These are phyloP conservation scores for Curvularia sp. DNA, from an alignment of 2,329 filamentous ascomycete species.

Conservation along the genomic window DNA sequence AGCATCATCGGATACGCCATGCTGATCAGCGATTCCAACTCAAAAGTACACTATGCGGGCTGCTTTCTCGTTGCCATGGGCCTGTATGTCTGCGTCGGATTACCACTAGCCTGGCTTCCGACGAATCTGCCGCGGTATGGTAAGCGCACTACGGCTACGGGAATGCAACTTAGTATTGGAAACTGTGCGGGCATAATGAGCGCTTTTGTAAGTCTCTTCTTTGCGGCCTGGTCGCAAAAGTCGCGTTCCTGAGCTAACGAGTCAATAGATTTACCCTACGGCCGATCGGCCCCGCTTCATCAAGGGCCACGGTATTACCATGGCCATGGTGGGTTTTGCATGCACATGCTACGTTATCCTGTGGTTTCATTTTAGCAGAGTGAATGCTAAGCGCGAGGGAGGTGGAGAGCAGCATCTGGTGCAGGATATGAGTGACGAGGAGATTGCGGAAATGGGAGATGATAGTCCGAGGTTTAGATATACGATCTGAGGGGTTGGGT, in stretches of 20 bases:
- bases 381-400: conserved; percentile 48
- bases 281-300: conserved; percentile 56
- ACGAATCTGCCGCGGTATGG: conserved; percentile 77
- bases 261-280: conserved; percentile 54
- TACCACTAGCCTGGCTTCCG: conserved; percentile 66
- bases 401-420: conserved; percentile 53
- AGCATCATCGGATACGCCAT: conserved; percentile 74
- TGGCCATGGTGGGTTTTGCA: conserved; percentile 58
- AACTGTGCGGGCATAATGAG: conserved; percentile 77
- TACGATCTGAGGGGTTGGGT: conserved; percentile 29
- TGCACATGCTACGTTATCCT: conserved; percentile 48
- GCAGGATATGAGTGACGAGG: conserved; percentile 52
- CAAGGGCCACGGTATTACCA: conserved; percentile 60
- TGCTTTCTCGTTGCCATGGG: conserved; percentile 79
- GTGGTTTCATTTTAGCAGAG: conserved; percentile 48
- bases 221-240: background rate
- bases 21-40: conserved; percentile 65
- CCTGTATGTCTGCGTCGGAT: conserved; percentile 67
- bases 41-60: conserved; percentile 74
- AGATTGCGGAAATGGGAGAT: conserved; percentile 55
- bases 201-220: conserved; percentile 63
- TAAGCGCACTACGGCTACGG: conserved; percentile 75
- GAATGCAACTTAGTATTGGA: conserved; percentile 72
- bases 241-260: conserved; percentile 14
- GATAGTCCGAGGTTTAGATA: conserved; percentile 55